Evolutionary conservation across 1,284 basidiomycete genomes (phyloP), one percentile per base, ranked within the genome.

Genomic region (Heterobasidion parviporum): DNA sequence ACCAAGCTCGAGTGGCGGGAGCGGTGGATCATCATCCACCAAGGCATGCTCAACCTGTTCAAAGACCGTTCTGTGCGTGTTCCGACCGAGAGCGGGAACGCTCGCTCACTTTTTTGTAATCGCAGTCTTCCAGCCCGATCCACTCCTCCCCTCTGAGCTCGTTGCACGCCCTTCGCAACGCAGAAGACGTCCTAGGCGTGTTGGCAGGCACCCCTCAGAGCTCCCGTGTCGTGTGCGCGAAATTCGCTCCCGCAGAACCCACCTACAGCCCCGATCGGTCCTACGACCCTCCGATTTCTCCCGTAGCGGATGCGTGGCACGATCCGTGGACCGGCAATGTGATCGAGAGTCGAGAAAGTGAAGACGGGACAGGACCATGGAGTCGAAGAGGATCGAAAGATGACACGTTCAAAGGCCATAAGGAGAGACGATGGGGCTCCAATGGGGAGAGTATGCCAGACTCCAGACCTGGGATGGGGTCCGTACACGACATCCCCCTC

Each of bases 11-110:
- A 86, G 54, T 89, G 87, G 86, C 75, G 77, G 56, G 74, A 80
- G 34, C 71, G 82, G 2, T 87, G 84, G 80, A 70, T 84, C 33
- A 72, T 87, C 32, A 75, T 89, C 15, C 73, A 77, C 47, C 77
- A 82, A 47, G 85, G 83, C 0, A 60, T 72, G 14, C 66, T 89
- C 18, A 74, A 70, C 58, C 63, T 89, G 15, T 81, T 74, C 63
- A 81, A 78, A 59, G 74, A 79, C 43, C 72, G 77, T 44, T 68
- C 74, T 57, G 84, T 85, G 63, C 62, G 72, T 72, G 3, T 50
- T 44, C 35, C 48, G 38, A 36, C 36, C 54, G n/a, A 5, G 49
- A 2, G 7, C 5, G n/a, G 9, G 15, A 10, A 15, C 10, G n/a
- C 33, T 5, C 6, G 26, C 14, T 32, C 7, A 9, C 48, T 8